Conservation (phyloP, 2,329 filamentous ascomycete genomes). For the Ophiostoma tasmaniense region DNA sequence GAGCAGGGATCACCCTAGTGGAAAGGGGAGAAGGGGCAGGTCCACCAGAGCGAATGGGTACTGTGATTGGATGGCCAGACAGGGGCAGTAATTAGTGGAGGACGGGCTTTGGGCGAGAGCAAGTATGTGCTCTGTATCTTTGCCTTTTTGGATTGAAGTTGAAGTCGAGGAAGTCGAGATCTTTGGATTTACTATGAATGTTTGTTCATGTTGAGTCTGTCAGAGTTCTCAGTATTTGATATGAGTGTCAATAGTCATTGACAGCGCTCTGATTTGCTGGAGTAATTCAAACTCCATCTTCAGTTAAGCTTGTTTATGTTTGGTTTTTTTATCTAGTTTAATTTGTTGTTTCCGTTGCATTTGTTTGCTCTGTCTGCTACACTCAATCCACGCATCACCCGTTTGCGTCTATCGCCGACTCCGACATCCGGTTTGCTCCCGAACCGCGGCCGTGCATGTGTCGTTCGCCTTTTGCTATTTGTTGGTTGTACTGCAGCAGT, state of each 20-base stretch:
- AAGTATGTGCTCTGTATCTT: no score
- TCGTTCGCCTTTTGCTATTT: neutral
- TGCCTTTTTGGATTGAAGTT: no score
- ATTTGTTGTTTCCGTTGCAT: neutral
- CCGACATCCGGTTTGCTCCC: neutral
- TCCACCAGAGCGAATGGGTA: neutral
- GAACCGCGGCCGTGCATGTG: neutral
- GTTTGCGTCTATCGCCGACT: neutral
- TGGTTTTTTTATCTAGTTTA: neutral
- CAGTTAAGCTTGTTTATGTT: no score
- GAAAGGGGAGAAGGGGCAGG: neutral
- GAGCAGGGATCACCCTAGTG: conserved; percentile 1
- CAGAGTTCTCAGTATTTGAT: no score
- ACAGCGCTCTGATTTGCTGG: neutral
- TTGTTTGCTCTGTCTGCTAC: neutral
- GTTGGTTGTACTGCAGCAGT: neutral
- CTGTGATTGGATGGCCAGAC: neutral
- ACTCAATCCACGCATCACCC: no score
- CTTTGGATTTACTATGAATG: neutral
- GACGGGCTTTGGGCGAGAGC: neutral
- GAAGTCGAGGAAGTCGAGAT: neutral
- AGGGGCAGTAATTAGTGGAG: neutral
- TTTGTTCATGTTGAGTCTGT: no score
- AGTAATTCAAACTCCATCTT: neutral
- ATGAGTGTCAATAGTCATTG: neutral